These are phyloP conservation scores for Anthracocystis panici-leucophaei DNA, from an alignment of 1,284 basidiomycete genomes.

Conservation along the genomic window DNA sequence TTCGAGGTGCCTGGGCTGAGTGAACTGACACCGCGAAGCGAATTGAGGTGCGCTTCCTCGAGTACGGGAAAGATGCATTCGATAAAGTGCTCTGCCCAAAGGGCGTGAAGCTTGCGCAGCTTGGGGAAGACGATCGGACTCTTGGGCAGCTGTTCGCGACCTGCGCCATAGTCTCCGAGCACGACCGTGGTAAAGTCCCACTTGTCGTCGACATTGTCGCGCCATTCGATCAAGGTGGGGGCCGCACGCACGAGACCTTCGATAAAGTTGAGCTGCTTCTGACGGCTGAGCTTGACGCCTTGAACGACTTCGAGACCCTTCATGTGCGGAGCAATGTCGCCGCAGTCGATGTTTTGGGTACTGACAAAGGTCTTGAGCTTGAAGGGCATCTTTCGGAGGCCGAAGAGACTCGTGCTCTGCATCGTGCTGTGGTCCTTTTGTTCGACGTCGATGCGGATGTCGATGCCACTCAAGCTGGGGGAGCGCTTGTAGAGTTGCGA, in stretches of 20 bases:
- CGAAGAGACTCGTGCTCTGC: conserved; percentile 9
- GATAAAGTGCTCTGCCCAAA: conserved; percentile 21
- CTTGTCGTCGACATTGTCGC: conserved; percentile 2
- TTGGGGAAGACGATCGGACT: conserved; percentile 15
- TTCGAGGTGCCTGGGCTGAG: not conserved
- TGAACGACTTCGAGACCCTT: conserved; percentile 9
- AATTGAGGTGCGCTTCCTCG: conserved; percentile 13
- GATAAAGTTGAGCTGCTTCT: conserved; percentile 23
- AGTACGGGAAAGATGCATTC: conserved; percentile 17
- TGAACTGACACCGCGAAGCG: conserved; percentile 6
- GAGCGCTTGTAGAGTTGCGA: conserved; percentile 14
- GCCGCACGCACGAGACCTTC: conserved; percentile 12
- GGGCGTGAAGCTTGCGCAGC: conserved; percentile 8
- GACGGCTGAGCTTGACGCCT: not conserved
- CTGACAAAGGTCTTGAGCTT: conserved; percentile 15
- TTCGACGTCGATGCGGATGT: conserved; percentile 6
- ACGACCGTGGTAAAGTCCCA: conserved; percentile 7
- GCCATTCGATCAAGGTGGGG: conserved; percentile 12
- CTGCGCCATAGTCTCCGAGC: conserved; percentile 8
- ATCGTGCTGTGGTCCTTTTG: no score
- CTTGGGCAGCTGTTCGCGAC: conserved; percentile 4
- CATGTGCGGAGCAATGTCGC: conserved; percentile 14
- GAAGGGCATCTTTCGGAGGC: conserved; percentile 6
- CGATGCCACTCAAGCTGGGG: conserved; percentile 10
- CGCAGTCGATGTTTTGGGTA: conserved; percentile 11